Base-by-base conservation (phyloP, 495 filamentous ascomycete species). In the Paragyromitra xinjiangensis region DNA sequence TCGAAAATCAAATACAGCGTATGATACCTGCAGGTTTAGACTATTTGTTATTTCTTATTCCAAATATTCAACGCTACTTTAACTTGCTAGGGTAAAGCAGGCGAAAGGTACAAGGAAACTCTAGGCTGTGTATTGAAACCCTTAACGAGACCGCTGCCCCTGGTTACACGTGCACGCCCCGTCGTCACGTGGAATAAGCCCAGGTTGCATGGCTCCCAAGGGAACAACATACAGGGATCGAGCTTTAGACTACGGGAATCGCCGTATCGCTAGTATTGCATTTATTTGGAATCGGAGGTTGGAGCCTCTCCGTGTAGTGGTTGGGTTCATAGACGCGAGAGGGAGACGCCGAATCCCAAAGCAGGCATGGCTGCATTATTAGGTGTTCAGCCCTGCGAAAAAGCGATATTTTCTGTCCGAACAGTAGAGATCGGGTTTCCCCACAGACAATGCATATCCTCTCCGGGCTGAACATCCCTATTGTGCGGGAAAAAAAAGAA, bases 111-210 rank as follows among this genome's bases (percentile, higher is more conserved):
- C 12, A 34, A 37, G 56, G 56, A 6, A 61, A 61, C 56, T n/a
- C 29, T 61, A 9, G 56, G 56, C 56, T n/a, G 56, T 39, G 14
- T 1, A 37, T 39, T 37, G 3, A 16, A 7, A 39, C n/a, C 29
- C 5, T 12, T 8, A 7, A 61, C 29, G 29, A 61, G 56, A 61
- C n/a, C 56, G 39, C 56, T 61, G 56, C 56, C 56, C 56, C 56
- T 19, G 29, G 29, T 61, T 39, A 39, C 56, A 39, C 9, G 14
- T 16, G n/a, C 56, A 37, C 6, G 4, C 26, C 6, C 6, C 7
- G 14, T 39, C 12, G 26, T 39, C 29, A 61, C 56, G 26, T 61
- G 14, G 19, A 61, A 37, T 37, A 61, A 61, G 29, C 56, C n/a
- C 29, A 34, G 29, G 16, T 16, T 11, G 50, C 26, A 34, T 11